Conservation (phyloP, 2,329 filamentous ascomycete genomes). For the Parastagonospora avenae region DNA sequence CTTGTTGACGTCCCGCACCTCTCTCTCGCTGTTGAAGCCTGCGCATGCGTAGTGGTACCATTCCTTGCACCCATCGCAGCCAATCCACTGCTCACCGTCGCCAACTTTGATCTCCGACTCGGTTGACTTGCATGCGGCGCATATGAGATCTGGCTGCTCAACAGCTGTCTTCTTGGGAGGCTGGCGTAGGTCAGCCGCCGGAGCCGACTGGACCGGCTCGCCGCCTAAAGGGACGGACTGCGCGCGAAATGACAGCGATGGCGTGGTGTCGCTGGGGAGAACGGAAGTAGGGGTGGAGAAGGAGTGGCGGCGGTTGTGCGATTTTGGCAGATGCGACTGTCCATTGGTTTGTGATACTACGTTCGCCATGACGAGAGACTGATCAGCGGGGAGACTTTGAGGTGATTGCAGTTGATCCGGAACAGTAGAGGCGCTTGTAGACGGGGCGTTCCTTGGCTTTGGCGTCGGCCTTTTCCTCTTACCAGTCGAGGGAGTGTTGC, state of each 20-base stretch:
- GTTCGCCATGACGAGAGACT: constrained; percentile 11
- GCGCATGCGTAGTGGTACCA: constrained; percentile 73
- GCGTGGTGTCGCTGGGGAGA: constrained; percentile 5
- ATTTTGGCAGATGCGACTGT: constrained; percentile 3
- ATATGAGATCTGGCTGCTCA: constrained; percentile 53
- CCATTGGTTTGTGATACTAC: constrained; percentile 9
- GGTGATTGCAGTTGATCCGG: constrained; percentile 42
- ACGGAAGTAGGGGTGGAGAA: constrained; percentile 24
- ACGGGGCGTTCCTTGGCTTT: constrained; percentile 36
- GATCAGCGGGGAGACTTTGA: constrained; percentile 38
- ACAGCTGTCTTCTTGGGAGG: constrained; percentile 14
- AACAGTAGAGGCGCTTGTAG: constrained; percentile 16
- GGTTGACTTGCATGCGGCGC: constrained; percentile 62
- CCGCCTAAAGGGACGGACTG: constrained; percentile 40
- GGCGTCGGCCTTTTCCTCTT: constrained; percentile 49
- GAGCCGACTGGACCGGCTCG: constrained; percentile 15
- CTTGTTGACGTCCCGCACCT: constrained; percentile 70
- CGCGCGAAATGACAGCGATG: constrained; percentile 21
- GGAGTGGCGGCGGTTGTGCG: constrained; percentile 37
- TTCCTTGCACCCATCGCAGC: constrained; percentile 69
- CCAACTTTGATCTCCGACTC: constrained; percentile 58
- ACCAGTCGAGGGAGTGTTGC: constrained; percentile 38
- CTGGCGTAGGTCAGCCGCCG: constrained; percentile 8
- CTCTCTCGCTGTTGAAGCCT: constrained; percentile 67
- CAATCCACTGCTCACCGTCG: constrained; percentile 68